Evolutionary conservation across 257 asterid species (phyloP), one percentile per base, ranked within the genome.

Genomic region (Paulownia fortunei): DNA sequence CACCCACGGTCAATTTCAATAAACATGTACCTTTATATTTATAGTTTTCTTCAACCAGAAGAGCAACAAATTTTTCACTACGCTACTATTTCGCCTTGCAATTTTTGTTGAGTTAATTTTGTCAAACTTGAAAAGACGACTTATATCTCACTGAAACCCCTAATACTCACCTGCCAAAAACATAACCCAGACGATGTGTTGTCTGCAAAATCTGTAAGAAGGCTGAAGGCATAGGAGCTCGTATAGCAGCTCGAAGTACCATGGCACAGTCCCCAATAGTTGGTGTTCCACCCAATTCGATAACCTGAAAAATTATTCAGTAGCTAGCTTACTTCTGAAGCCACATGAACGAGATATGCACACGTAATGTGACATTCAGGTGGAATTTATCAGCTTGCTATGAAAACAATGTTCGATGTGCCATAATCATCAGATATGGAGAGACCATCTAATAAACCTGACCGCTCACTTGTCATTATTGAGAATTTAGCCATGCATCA

Each of bases 191-290:
- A 64, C 86, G 71, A 74, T 95, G 99, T n/a, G 99, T 85, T 37
- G 93, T 88, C 88, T 89, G 99, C 97, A 95, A 83, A 82, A 95
- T 95, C 76, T 86, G 94, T 85, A 93, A 87, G 90, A 95, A 93
- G 61, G 93, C 96, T 34, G 97, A 90, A 68, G 99, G 99, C 88
- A 89, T 59, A 67, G 99, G 98, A 84, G 98, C 97, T 87, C 98
- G 91, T 82, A 93, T 86, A 46, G 99, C 98, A 81, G 99, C 97
- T 71, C 98, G 92, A 84, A 95, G 89, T 77, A 95, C 82, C 88
- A 88, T 80, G n/a, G 98, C 99, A 41, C 98, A 95, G 86, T 95
- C 99, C 52, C 98, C 99, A 46, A 91, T 85, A 19, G 97, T 95
- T 76, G 98, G 99, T 60, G 84, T 91, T 79, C 98, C 99, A 49